Evolutionary conservation across 148 eudicot genomes (phyloP), one percentile per base, ranked within the genome.

Genomic region (Chenopodium suecicum): DNA sequence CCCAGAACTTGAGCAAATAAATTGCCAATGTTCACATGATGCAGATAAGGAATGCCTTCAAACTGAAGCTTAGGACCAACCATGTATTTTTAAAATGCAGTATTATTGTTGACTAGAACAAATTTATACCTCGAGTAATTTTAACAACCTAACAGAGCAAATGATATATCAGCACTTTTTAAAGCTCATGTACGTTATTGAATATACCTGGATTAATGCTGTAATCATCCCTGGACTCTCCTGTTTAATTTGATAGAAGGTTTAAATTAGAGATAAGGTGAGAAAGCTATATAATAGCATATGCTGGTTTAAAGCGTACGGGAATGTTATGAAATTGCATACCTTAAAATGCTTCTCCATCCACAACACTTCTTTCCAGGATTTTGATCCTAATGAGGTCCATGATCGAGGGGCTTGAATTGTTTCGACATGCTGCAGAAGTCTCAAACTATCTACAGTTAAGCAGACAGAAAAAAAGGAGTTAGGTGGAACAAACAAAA

Each of bases 401-500:
- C 89, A 90, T n/a, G 88, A 86, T 70, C 37, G 50, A 37, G 98
- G 98, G 68, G 87, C 93, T 88, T 84, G 88, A 86, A 94, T 88
- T 48, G 87, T 83, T 80, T 94, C 97, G 63, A 91, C 98, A 77
- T 91, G 98, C 83, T 94, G 97, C 79, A 94, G 64, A 67, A 94
- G 84, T 84, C 97, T 94, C 86, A 94, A 86, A 85, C 98, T 90
- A 86, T 79, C 98, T 94, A 89, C 80, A 83, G 9, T 79, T 41
- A 69, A 73, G 7, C 70, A 73, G 23, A 77, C 63, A 71, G 52
- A 56, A 56, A 41, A 54, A 13, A 29, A 48, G n/a, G 50, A 79
- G 48, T 19, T 25, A 11, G 23, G 11, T 6, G 69, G 72, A 46
- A 70, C 7, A 17, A 27, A n/a, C 50, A 60, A 47, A 25, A 34